phyloP scores from a whole-genome alignment of 129 eudicot species.

The Saposhnikovia divaricata region DNA sequence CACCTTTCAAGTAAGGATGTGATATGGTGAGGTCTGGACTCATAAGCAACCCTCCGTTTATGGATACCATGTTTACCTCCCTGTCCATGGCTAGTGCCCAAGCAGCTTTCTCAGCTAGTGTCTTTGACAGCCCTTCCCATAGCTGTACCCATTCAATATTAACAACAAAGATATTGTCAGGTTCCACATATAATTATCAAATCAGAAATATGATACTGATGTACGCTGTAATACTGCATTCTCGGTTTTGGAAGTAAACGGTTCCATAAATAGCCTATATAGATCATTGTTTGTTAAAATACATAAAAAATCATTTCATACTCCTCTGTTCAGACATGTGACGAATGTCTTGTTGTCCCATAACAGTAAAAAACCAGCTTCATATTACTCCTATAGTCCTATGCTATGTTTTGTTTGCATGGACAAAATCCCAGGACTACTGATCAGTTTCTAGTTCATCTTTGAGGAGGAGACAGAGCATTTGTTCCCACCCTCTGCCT shows the following conservation, averaged over 20 bases:
- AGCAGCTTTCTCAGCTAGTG: conserved; percentile 71
- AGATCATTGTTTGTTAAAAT: not conserved
- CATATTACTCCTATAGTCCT: not conserved
- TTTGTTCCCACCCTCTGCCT: not conserved
- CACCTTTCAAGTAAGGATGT: conserved; percentile 78
- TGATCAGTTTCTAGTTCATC: not conserved
- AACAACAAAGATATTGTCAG: not conserved
- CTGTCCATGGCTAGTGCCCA: conserved; percentile 97
- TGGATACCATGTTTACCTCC: conserved; percentile 79
- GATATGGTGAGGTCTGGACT: conserved; percentile 57
- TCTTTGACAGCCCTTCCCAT: conserved; percentile 88
- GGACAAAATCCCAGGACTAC: not conserved
- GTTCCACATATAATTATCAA: not conserved
- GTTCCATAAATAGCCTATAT: not conserved
- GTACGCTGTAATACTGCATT: not conserved
- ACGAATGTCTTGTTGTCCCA: not conserved
- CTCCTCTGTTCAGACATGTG: not conserved
- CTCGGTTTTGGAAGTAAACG: not conserved
- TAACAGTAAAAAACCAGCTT: not conserved
- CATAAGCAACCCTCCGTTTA: conserved; percentile 58
- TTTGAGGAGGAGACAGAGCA: not conserved
- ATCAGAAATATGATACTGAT: not conserved
- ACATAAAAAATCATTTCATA: not conserved
- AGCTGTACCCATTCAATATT: conserved; percentile 33
- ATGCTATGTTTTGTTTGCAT: not conserved